Percentiles rank a stretch among this genome's conserved stretches.
phyloP scores from a whole-genome alignment of 2,329 filamentous ascomycete genomes.

The Cladophialophora psammophila region DNA sequence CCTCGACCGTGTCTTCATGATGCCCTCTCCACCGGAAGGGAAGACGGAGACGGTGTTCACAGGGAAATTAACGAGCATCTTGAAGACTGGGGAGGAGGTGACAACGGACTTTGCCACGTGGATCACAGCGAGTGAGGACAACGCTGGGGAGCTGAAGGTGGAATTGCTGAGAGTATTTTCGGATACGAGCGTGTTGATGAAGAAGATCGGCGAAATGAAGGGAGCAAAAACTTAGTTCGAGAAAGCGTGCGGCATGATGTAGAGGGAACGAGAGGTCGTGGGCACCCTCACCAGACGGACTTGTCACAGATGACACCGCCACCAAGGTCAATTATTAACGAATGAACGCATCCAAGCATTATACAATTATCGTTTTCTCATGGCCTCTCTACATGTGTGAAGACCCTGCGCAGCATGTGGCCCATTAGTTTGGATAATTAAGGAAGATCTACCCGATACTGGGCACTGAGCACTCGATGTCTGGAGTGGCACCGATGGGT shows the following conservation, averaged over 20 bases:
- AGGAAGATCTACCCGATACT: no score
- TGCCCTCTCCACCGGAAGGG: constrained; percentile 10
- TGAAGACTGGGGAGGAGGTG: constrained; percentile 17
- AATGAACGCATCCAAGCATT: no score
- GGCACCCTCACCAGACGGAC: background rate
- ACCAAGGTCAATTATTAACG: background rate
- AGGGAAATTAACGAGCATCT: constrained; percentile 12
- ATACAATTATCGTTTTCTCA: no score
- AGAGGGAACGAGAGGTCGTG: background rate
- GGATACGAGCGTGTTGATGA: constrained; percentile 20
- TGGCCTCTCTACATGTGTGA: no score
- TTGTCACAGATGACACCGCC: background rate
- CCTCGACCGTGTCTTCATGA: constrained; percentile 21
- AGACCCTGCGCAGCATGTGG: no score
- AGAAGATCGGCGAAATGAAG: constrained; percentile 22
- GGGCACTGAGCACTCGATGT: no score
- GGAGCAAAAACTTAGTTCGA: background rate
- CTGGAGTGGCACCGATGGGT: no score
- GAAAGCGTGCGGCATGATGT: background rate
- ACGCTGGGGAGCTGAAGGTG: constrained; percentile 13
- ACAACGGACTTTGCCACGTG: constrained; percentile 27
- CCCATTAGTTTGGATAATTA: no score
- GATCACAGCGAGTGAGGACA: background rate
- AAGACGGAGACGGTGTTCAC: constrained; percentile 26
- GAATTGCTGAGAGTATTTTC: constrained; percentile 24